These are phyloP conservation scores for Xylaria digitata DNA, from an alignment of 2,329 filamentous ascomycete species.

Conservation along the genomic window DNA sequence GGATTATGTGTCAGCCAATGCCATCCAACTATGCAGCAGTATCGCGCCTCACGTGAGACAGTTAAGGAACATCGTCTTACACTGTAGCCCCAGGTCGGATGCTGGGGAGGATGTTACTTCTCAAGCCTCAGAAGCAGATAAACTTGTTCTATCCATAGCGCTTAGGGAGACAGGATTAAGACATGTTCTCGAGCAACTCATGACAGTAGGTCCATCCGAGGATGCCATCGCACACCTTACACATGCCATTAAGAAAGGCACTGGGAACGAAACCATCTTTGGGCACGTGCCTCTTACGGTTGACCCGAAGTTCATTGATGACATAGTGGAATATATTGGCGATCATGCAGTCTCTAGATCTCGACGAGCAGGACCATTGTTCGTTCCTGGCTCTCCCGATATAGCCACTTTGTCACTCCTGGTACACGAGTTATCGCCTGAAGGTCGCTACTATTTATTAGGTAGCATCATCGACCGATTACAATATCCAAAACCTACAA, in stretches of 20 bases:
- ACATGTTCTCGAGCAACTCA: conserved; percentile 68
- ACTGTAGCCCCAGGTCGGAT: conserved; percentile 75
- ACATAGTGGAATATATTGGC: conserved; percentile 85
- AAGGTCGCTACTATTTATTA: conserved; percentile 86
- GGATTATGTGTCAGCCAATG: conserved; percentile 90
- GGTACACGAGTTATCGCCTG: conserved; percentile 77
- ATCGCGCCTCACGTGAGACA: conserved; percentile 88
- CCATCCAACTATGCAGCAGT: conserved; percentile 81
- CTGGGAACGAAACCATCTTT: conserved; percentile 69
- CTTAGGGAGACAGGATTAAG: conserved; percentile 67
- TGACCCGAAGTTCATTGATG: conserved; percentile 79
- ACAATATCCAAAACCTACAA: conserved; percentile 88
- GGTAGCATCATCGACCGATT: conserved; percentile 91
- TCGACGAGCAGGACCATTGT: conserved; percentile 71
- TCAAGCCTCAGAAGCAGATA: conserved; percentile 51
- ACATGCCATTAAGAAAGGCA: conserved; percentile 73
- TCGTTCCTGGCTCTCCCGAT: conserved; percentile 73
- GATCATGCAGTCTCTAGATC: conserved; percentile 73
- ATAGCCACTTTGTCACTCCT: conserved; percentile 80
- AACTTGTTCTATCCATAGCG: conserved; percentile 46
- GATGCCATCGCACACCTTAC: conserved; percentile 82
- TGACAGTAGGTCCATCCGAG: conserved; percentile 72
- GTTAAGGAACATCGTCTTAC: conserved; percentile 87
- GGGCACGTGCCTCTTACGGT: conserved; percentile 75
- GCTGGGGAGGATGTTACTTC: conserved; percentile 74